Evolutionary conservation across 2,329 filamentous ascomycete genomes (phyloP).

Genomic region (Fusarium sp.): DNA sequence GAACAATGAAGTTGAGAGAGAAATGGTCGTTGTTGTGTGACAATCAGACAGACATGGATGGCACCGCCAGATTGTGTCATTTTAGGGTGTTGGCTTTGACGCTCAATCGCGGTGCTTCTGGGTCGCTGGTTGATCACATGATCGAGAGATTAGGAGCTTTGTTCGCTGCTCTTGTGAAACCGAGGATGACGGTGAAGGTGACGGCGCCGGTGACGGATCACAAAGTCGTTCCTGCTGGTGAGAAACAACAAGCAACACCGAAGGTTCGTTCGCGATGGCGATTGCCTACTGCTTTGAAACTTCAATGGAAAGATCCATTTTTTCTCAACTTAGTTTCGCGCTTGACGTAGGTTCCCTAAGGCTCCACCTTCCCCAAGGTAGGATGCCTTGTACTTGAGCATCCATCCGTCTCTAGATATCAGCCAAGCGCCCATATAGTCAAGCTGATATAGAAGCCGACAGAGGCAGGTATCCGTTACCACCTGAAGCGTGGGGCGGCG

Average conservation of each 20-base stretch:
- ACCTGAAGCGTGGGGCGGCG: background rate
- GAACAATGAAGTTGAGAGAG: constrained; percentile 7
- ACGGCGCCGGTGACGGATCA: constrained; percentile 33
- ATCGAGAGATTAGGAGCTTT: constrained; percentile 29
- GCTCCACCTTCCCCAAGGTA: constrained; percentile 21
- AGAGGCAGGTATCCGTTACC: constrained; percentile 28
- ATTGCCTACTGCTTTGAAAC: constrained; percentile 8
- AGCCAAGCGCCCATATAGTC: background rate
- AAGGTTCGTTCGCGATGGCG: constrained; percentile 15
- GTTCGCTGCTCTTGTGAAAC: constrained; percentile 25
- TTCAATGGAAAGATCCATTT: constrained; percentile 16
- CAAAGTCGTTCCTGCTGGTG: constrained; percentile 15
- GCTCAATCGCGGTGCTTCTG: constrained; percentile 8
- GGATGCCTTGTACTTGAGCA: constrained; percentile 6
- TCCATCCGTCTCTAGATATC: background rate
- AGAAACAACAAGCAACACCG: constrained; percentile 14
- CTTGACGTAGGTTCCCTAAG: constrained; percentile 16
- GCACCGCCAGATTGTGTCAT: constrained; percentile 32
- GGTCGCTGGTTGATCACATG: constrained; percentile 42
- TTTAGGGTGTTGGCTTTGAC: constrained; percentile 28
- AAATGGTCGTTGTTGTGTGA: constrained; percentile 35
- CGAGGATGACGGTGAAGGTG: constrained; percentile 24
- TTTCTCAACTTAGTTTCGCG: constrained; percentile 16
- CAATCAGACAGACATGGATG: constrained; percentile 30
- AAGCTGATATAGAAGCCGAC: constrained; percentile 14